Percentiles rank a stretch among this genome's conserved stretches.
Conservation (phyloP, 2,329 filamentous ascomycete genomes). For the Fusarium verrucosum region DNA sequence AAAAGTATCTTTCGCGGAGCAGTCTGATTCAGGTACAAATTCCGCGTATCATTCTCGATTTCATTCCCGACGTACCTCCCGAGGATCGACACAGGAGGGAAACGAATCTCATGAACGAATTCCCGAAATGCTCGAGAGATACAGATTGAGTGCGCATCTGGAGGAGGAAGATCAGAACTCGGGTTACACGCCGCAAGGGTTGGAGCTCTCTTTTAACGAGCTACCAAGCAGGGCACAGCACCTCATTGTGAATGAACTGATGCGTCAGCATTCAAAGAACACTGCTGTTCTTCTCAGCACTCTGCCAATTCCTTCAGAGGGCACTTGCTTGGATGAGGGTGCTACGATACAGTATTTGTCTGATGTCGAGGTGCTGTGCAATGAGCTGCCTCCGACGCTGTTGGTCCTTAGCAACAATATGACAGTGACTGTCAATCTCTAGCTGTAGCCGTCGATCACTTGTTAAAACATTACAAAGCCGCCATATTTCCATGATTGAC, state of each 20-base stretch:
- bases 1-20: slow-evolving; percentile 70
- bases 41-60: slow-evolving; percentile 42
- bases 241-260: slow-evolving; percentile 85
- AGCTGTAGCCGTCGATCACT: slow-evolving; percentile 16
- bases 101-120: slow-evolving; percentile 56
- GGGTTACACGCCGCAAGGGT: slow-evolving; percentile 65
- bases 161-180: slow-evolving; percentile 49
- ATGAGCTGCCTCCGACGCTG: slow-evolving; percentile 77
- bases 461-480: slow-evolving; percentile 20
- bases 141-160: slow-evolving; percentile 41
- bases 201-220: slow-evolving; percentile 85
- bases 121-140: slow-evolving; percentile 55
- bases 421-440: slow-evolving; percentile 84
- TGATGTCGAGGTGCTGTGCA: slow-evolving; percentile 81
- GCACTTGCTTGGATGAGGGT: slow-evolving; percentile 74
- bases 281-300: slow-evolving; percentile 87
- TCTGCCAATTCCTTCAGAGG: slow-evolving; percentile 80
- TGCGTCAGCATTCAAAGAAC: slow-evolving; percentile 71
- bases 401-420: slow-evolving; percentile 89
- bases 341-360: slow-evolving; percentile 79
- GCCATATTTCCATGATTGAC: slow-evolving; percentile 33
- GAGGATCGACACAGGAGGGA: slow-evolving; percentile 42
- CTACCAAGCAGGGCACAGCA: slow-evolving; percentile 86
- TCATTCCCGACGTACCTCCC: slow-evolving; percentile 52
- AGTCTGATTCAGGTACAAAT: slow-evolving; percentile 34